Percentiles rank a stretch among this genome's conserved stretches.
These are phyloP conservation scores for Solanum commersonii DNA, from an alignment of 257 asterid species.

Conservation along the genomic window DNA sequence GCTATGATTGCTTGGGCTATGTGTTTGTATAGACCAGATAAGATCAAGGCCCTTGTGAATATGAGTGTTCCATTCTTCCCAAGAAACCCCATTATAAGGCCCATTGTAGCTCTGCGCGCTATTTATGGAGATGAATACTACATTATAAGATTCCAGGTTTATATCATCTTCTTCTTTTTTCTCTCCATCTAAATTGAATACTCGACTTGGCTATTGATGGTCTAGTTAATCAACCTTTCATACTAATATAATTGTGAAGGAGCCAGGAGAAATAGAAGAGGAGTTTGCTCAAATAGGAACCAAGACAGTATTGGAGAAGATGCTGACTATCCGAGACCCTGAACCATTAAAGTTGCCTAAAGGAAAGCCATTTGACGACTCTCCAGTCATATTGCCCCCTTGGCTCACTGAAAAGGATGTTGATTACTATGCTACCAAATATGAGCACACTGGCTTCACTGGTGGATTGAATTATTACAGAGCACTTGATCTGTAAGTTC, in stretches of 20 bases:
- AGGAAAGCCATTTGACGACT: slow-evolving; percentile 35
- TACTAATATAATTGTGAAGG: slow-evolving; percentile 25
- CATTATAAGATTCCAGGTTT: slow-evolving; percentile 65
- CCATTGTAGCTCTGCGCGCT: slow-evolving; percentile 16
- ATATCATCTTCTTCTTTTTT: not conserved
- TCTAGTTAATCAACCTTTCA: not conserved
- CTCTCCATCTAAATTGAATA: not conserved
- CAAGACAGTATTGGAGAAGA: slow-evolving; percentile 35
- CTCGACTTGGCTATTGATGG: not conserved
- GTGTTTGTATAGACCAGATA: slow-evolving; percentile 58
- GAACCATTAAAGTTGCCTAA: slow-evolving; percentile 42
- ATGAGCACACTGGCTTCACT: slow-evolving; percentile 57
- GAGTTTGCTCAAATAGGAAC: slow-evolving; percentile 47
- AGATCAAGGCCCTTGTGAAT: slow-evolving; percentile 47
- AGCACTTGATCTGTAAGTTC: slow-evolving; percentile 35
- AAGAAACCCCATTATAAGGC: slow-evolving; percentile 20
- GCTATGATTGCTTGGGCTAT: slow-evolving; percentile 56
- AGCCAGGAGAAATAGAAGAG: slow-evolving; percentile 67
- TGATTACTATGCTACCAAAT: slow-evolving; percentile 41
- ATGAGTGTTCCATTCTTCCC: slow-evolving; percentile 45
- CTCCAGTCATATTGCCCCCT: slow-evolving; percentile 18
- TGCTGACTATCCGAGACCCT: slow-evolving; percentile 35
- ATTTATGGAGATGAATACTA: slow-evolving; percentile 53
- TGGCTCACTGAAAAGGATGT: slow-evolving; percentile 66
- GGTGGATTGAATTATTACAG: slow-evolving; percentile 80